Percentiles rank a stretch among this genome's conserved stretches.
phyloP scores from a whole-genome alignment of 352 stramenopile genomes.

The Phytophthora europaea region DNA sequence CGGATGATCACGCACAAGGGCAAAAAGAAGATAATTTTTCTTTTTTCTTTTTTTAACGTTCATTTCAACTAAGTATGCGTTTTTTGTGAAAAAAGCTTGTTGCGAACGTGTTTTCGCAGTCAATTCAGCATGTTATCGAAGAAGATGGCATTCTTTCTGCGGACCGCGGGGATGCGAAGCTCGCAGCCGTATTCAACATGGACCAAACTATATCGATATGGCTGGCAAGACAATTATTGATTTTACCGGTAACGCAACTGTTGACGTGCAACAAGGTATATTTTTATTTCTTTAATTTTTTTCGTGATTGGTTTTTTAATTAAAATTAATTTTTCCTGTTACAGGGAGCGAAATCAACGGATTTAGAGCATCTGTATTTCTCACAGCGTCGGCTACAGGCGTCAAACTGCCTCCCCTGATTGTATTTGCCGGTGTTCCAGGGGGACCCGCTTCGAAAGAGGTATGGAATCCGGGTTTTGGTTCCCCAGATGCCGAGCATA shows the following conservation, averaged over 20 bases:
- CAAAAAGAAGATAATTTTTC: neutral
- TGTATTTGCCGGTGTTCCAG: conserved; percentile 13
- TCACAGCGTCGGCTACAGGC: conserved; percentile 12
- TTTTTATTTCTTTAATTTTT: neutral
- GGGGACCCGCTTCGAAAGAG: conserved; percentile 1
- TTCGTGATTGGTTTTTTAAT: neutral
- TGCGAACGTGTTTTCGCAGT: conserved; percentile 18
- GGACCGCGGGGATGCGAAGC: neutral
- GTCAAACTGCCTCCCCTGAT: conserved; percentile 14
- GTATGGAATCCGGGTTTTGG: conserved; percentile 19
- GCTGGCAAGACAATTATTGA: conserved; percentile 19
- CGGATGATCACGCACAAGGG: neutral
- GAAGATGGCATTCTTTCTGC: conserved; percentile 4
- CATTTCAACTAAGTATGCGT: neutral
- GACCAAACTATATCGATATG: conserved; percentile 29
- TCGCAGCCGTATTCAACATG: conserved; percentile 19
- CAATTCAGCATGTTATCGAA: conserved; percentile 18
- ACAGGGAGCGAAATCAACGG: conserved; percentile 13
- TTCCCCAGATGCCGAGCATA: conserved; percentile 1
- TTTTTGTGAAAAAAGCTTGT: conserved; percentile 7
- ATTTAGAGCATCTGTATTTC: conserved; percentile 16
- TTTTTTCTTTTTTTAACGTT: neutral
- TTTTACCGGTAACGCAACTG: conserved; percentile 3
- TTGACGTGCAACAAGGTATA: conserved; percentile 16
- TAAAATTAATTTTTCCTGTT: neutral